Base-by-base conservation (phyloP, 1,284 basidiomycete species). In the Heterobasidion occidentale region DNA sequence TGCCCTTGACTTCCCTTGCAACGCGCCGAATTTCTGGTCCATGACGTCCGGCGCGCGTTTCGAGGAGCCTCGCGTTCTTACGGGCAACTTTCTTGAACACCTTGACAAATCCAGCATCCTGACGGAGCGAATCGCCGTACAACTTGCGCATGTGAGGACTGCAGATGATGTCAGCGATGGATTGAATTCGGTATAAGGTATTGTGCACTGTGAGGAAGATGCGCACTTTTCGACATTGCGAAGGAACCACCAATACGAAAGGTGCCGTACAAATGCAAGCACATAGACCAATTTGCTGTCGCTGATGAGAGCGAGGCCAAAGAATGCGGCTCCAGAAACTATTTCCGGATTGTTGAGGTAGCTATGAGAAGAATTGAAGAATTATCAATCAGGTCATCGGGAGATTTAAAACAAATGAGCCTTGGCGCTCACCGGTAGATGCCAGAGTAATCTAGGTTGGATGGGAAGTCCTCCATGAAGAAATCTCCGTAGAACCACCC, bases 401-500 rank as follows among this genome's bases (percentile, higher is more conserved):
- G 11, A 33, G 5, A 33, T 19, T 5, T 11, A 48, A 20, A 48
- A 33, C 12, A 51, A 9, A 51, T 19, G 49, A n/a, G 33, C 15
- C 20, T 46, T 19, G 14, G 35, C 42, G 60, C 76, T 38, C 60
- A 90, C 82, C 92, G 84, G 73, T 95, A 98, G 64, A 99, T 98
- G 36, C 96, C 96, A 52, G 93, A 96, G 70, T 98, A 98, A 60
- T 95, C 92, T 8, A 98, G 77, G 61, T 93, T 86, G 1, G 90
- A 76, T 2, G 96, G 94, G 69, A 93, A 96, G 63, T 94, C 91
- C 63, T 93, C 86, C 68, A 98, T 88, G 79, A 98, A 99, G 73
- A 99, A 99, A 71, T 99, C 96, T 20, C 93, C 93, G 65, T 95
- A 98, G 73, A 96, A 94, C 94, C 94, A 98, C 17, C 94, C 90